phyloP scores from a whole-genome alignment of 352 stramenopile genomes.

The Phytopythium oedochilum region DNA sequence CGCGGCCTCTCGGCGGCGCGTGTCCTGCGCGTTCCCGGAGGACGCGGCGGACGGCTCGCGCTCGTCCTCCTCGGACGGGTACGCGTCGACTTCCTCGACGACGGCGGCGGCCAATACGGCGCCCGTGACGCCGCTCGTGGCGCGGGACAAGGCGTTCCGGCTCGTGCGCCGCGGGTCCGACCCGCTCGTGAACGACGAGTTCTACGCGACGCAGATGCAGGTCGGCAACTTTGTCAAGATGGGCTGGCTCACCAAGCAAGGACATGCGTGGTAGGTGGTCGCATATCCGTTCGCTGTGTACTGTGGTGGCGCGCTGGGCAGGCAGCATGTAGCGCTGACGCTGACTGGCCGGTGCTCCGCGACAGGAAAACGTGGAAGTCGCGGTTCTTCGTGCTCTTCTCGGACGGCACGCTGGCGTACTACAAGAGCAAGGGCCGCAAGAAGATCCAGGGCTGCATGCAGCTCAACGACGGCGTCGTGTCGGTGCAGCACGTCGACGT shows the following conservation, averaged over 20 bases:
- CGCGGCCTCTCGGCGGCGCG: not conserved
- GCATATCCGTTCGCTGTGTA: not conserved
- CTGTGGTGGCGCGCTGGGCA: not conserved
- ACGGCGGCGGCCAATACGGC: conserved; percentile 1
- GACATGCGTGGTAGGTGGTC: conserved; percentile 56
- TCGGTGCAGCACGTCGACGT: conserved; percentile 79
- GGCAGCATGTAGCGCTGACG: no score
- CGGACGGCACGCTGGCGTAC: conserved; percentile 77
- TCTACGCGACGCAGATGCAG: conserved; percentile 61
- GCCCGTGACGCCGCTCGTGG: conserved; percentile 8
- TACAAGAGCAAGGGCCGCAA: conserved; percentile 74
- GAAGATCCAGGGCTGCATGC: conserved; percentile 80
- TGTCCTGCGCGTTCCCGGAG: conserved; percentile 1
- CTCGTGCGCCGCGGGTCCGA: conserved; percentile 49
- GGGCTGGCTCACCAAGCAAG: conserved; percentile 83
- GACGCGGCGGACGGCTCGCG: conserved; percentile 4
- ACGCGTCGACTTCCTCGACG: conserved; percentile 6
- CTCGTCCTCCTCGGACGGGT: conserved; percentile 12
- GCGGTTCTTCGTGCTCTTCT: conserved; percentile 83
- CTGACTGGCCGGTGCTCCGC: no score
- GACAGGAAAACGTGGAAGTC: conserved; percentile 85
- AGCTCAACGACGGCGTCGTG: conserved; percentile 81
- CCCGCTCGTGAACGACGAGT: conserved; percentile 58
- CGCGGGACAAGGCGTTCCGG: conserved; percentile 36
- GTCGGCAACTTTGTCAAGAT: conserved; percentile 76